Conservation (phyloP, 2,329 filamentous ascomycete species). For the Verticillium nubilum region DNA sequence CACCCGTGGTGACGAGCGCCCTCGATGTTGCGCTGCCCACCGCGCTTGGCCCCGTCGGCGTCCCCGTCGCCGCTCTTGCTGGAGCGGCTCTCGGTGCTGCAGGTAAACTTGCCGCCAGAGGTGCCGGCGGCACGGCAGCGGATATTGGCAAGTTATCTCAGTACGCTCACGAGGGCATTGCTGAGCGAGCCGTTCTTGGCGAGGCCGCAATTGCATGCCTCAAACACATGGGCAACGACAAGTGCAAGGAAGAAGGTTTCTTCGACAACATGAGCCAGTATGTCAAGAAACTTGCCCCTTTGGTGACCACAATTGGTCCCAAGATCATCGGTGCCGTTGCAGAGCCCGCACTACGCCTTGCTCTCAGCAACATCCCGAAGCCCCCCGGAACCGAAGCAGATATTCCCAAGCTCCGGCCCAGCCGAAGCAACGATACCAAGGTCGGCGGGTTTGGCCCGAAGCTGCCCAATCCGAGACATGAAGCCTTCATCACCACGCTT, state of each 20-base stretch:
- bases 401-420: neutral
- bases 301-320: neutral
- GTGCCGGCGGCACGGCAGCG: neutral
- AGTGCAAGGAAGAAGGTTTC: neutral
- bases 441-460: neutral
- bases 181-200: neutral
- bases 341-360: neutral
- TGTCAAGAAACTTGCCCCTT: neutral
- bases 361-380: neutral
- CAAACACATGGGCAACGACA: neutral
- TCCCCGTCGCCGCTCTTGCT: neutral
- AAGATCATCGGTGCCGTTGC: neutral
- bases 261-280: neutral
- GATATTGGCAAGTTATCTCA: neutral
- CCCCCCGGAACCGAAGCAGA: neutral
- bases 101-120: neutral
- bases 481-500: neutral
- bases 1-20: neutral
- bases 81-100: neutral
- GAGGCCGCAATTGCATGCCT: neutral
- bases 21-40: neutral
- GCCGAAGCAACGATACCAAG: neutral
- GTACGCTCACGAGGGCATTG: neutral
- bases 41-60: neutral
- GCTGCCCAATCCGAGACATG: neutral